Conservation (phyloP, 176 grass and related monocot species). For the Zizania latifolia region DNA sequence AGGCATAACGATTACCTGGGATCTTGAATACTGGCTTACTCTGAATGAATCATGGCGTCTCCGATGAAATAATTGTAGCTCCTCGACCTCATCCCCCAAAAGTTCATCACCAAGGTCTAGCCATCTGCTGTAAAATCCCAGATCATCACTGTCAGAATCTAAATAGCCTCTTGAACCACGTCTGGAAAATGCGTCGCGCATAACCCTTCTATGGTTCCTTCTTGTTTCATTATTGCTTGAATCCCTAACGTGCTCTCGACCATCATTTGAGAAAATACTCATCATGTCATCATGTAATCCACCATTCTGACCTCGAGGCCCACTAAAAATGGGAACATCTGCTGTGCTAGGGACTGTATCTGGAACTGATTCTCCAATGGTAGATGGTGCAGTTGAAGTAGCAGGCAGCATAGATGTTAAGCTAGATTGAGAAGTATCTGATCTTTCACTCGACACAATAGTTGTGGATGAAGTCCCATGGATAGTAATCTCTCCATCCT, state of each 20-base stretch:
- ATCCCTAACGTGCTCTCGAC: conserved; percentile 21
- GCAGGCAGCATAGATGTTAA: conserved; percentile 30
- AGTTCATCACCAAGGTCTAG: conserved; percentile 65
- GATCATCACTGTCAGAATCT: conserved; percentile 51
- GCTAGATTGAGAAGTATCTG: conserved; percentile 41
- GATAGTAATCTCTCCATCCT: conserved; percentile 30
- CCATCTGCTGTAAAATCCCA: conserved; percentile 74
- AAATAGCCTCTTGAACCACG: conserved; percentile 57
- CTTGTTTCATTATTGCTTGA: conserved; percentile 36
- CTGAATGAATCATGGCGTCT: conserved; percentile 66
- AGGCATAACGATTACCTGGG: conserved; percentile 53
- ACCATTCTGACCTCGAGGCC: conserved; percentile 33
- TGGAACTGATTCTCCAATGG: conserved; percentile 28
- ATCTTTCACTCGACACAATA: conserved; percentile 48
- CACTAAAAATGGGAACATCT: conserved; percentile 37
- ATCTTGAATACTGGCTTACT: conserved; percentile 89
- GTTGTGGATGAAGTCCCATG: conserved; percentile 19
- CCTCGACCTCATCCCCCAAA: conserved; percentile 59
- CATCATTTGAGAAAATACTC: conserved; percentile 52
- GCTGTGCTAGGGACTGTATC: conserved; percentile 29
- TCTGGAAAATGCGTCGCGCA: conserved; percentile 87
- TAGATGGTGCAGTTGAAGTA: conserved; percentile 37
- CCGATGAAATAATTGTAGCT: conserved; percentile 52
- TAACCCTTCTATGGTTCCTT: conserved; percentile 68
- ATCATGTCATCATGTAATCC: conserved; percentile 76